phyloP scores from a whole-genome alignment of 2,329 filamentous ascomycete genomes.

The Phaeosphaeria sp. region DNA sequence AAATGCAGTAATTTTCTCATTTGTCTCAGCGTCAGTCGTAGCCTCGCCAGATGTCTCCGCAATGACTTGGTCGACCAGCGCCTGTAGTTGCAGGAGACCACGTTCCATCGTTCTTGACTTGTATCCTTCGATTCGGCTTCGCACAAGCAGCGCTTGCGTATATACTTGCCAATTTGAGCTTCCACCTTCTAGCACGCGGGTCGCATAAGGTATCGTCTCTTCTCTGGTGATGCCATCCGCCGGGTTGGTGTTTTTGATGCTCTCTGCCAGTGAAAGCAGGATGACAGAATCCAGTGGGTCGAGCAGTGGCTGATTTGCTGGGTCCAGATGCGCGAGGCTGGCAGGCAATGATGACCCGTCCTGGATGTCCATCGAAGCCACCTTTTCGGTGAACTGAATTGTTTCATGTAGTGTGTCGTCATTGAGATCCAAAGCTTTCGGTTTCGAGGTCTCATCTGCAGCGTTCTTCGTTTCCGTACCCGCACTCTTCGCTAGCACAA shows the following conservation, averaged over 20 bases:
- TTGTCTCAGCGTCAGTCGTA: conserved; percentile 32
- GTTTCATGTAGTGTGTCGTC: conserved; percentile 92
- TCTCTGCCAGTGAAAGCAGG: conserved; percentile 78
- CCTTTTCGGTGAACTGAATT: conserved; percentile 75
- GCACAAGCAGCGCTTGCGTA: conserved; percentile 87
- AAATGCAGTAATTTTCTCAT: conserved; percentile 72
- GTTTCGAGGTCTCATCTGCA: conserved; percentile 50
- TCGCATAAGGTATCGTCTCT: conserved; percentile 90
- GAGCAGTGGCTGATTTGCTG: conserved; percentile 82
- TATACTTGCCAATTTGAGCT: conserved; percentile 98
- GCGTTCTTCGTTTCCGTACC: conserved; percentile 24
- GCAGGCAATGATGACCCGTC: conserved; percentile 63
- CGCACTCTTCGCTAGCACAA: conserved; percentile 84
- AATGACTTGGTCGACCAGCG: conserved; percentile 92
- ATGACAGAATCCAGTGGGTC: conserved; percentile 88
- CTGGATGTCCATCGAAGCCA: conserved; percentile 51
- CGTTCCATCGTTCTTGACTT: conserved; percentile 86
- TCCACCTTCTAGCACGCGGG: conserved; percentile 84
- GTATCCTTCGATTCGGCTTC: conserved; percentile 89
- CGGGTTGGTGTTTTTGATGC: conserved; percentile 87
- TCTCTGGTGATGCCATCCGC: conserved; percentile 87
- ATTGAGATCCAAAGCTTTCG: conserved; percentile 78
- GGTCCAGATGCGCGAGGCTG: conserved; percentile 69
- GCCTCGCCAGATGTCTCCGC: conserved; percentile 70
- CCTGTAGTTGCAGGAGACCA: conserved; percentile 89